phyloP scores from a whole-genome alignment of 164 flowering plant species.

The Dillenia suffruticosa region DNA sequence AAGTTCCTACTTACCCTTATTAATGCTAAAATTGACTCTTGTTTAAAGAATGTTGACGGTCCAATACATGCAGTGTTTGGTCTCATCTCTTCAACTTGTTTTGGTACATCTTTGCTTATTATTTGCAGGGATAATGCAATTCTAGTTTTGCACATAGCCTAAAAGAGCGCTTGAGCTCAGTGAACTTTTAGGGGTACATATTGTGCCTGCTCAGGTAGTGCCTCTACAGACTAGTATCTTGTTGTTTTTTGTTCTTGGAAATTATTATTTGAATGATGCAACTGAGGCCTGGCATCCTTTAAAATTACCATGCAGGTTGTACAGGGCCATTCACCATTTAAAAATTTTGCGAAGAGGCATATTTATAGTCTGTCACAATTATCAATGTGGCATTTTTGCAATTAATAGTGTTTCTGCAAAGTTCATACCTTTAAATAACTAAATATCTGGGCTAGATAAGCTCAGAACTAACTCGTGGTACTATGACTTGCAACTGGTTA shows the following conservation, averaged over 20 bases:
- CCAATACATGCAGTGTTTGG: no score
- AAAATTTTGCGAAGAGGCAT: constrained; percentile 55
- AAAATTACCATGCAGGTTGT: constrained; percentile 51
- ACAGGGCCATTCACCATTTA: constrained; percentile 84
- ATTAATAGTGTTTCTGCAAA: no score
- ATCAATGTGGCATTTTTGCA: no score
- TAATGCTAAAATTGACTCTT: no score
- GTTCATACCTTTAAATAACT: no score
- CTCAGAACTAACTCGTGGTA: not conserved
- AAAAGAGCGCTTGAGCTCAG: constrained; percentile 66
- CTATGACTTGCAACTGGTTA: no score
- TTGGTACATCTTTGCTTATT: no score
- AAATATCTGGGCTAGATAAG: not conserved
- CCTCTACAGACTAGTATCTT: not conserved
- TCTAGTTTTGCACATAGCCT: constrained; percentile 20
- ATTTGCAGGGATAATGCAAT: no score
- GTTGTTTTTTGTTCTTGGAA: not conserved
- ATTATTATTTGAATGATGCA: not conserved
- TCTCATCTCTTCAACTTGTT: no score
- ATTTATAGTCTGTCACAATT: no score
- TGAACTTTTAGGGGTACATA: constrained; percentile 46
- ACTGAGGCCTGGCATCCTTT: not conserved
- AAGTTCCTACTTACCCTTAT: no score
- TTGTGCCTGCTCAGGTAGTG: constrained; percentile 67
- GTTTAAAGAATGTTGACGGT: no score